Evolutionary conservation across 176 grass and related monocot species (phyloP).

Genomic region (Zoysia japonica): DNA sequence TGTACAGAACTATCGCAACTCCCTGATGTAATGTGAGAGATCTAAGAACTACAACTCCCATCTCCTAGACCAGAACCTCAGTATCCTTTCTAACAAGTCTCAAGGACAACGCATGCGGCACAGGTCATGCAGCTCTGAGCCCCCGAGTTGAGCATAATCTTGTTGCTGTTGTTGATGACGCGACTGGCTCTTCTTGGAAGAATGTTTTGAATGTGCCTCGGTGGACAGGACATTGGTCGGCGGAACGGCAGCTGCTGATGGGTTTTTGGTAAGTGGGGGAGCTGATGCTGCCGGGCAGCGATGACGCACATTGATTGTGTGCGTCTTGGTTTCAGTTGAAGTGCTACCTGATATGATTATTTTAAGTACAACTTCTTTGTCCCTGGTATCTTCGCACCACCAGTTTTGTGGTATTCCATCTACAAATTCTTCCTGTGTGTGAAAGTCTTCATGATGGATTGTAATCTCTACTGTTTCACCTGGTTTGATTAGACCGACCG

Average conservation of each 20-base stretch:
- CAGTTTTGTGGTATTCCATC: slow-evolving; percentile 92
- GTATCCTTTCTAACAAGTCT: slow-evolving; percentile 50
- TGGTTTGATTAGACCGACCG: slow-evolving; percentile 70
- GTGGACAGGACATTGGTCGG: slow-evolving; percentile 38
- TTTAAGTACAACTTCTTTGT: slow-evolving; percentile 66
- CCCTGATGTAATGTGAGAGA: slow-evolving; percentile 39
- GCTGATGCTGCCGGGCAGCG: slow-evolving; percentile 52
- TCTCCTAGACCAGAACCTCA: slow-evolving; percentile 47
- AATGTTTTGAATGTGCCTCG: slow-evolving; percentile 46
- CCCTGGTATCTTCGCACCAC: slow-evolving; percentile 87
- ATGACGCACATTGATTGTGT: slow-evolving; percentile 69
- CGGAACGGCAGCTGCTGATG: neutral
- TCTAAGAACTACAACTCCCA: slow-evolving; percentile 34
- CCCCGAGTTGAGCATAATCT: slow-evolving; percentile 55
- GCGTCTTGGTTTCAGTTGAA: slow-evolving; percentile 59
- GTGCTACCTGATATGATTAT: slow-evolving; percentile 67
- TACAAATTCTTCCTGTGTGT: slow-evolving; percentile 77
- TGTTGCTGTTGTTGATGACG: slow-evolving; percentile 46
- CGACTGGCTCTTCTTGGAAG: slow-evolving; percentile 59
- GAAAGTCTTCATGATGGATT: slow-evolving; percentile 82
- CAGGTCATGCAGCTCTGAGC: slow-evolving; percentile 57
- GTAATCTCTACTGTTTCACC: slow-evolving; percentile 69
- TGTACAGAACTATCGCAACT: slow-evolving; percentile 71
- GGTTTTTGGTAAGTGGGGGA: slow-evolving; percentile 33
- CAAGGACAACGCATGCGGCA: slow-evolving; percentile 68